Percentiles rank a stretch among this genome's conserved stretches.
phyloP scores from a whole-genome alignment of 495 filamentous ascomycete genomes.

The Cairneyella variabilis region DNA sequence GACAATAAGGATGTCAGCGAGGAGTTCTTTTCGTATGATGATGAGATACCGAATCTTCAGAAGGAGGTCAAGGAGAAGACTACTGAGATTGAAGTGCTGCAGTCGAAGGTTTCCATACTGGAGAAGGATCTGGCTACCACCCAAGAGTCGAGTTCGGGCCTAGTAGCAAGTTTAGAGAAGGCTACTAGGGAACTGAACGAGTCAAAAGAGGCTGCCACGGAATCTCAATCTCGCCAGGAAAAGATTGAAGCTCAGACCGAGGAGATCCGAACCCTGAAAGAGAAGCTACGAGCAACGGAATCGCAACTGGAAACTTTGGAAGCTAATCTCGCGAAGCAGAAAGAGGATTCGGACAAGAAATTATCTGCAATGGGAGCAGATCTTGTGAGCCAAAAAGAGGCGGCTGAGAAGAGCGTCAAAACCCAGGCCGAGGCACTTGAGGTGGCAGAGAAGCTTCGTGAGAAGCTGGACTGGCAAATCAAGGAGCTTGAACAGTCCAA shows the following conservation, averaged over 20 bases:
- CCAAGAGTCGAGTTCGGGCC: constrained; percentile 34
- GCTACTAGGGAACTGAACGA: constrained; percentile 47
- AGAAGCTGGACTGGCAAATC: constrained; percentile 15
- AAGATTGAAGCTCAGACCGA: constrained; percentile 17
- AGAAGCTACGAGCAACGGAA: constrained; percentile 40
- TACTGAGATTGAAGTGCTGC: constrained; percentile 62
- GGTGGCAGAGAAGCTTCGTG: constrained; percentile 14
- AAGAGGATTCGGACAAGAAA: constrained; percentile 16
- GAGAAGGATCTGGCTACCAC: constrained; percentile 37
- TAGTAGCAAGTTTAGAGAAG: constrained; percentile 44
- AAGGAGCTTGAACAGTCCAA: constrained; percentile 18
- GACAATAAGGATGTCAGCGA: constrained; percentile 50
- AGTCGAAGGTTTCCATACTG: constrained; percentile 48
- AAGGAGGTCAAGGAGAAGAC: constrained; percentile 57
- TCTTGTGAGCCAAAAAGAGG: constrained; percentile 14
- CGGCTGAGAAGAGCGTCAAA: constrained; percentile 21
- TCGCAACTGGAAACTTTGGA: constrained; percentile 33
- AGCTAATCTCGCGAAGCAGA: constrained; percentile 16
- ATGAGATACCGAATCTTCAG: constrained; percentile 66
- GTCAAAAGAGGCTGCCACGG: constrained; percentile 49
- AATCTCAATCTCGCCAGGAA: constrained; percentile 16
- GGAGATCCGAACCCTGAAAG: constrained; percentile 29
- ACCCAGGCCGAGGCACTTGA: constrained; percentile 17
- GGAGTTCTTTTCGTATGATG: constrained; percentile 87
- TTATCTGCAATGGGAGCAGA: constrained; percentile 12